Evolutionary conservation across 345 rosid genomes (phyloP).

Genomic region (Noccaea bulbosa): DNA sequence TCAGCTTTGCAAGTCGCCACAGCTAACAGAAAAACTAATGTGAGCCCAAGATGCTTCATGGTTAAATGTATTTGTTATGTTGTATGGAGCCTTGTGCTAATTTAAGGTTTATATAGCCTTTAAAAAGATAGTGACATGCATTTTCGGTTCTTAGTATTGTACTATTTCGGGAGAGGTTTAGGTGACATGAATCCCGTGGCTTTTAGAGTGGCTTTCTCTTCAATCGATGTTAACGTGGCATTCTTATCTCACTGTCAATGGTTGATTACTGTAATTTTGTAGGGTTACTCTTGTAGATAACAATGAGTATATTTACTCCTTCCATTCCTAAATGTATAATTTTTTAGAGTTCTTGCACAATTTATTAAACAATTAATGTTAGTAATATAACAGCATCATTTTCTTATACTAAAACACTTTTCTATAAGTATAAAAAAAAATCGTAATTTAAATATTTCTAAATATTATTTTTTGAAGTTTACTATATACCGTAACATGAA

Average conservation of each 20-base stretch:
- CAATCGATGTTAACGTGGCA: neutral
- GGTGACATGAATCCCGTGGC: slow-evolving; percentile 25
- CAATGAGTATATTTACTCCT: neutral
- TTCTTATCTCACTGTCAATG: neutral
- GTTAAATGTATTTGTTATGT: slow-evolving; percentile 26
- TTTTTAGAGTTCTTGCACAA: too few species aligned
- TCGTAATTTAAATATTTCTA: too few species aligned
- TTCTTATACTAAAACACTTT: too few species aligned
- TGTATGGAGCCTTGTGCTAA: slow-evolving; percentile 2
- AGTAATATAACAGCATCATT: too few species aligned
- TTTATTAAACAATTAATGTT: too few species aligned
- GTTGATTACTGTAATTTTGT: neutral
- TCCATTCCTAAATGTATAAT: too few species aligned
- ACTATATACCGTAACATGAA: too few species aligned
- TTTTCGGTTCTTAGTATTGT: neutral
- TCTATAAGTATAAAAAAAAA: too few species aligned
- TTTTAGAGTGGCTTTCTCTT: slow-evolving; percentile 6
- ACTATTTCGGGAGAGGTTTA: slow-evolving; percentile 29
- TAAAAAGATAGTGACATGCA: slow-evolving; percentile 5
- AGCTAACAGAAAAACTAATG: slow-evolving; percentile 14
- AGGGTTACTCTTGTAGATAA: neutral
- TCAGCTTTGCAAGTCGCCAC: slow-evolving; percentile 8
- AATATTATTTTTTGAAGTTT: too few species aligned
- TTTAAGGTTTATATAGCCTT: slow-evolving; percentile 40
- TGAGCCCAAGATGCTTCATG: slow-evolving; percentile 18